Evolutionary conservation across 2,329 filamentous ascomycete species (phyloP), one percentile per base, ranked within the genome.

Genomic region (Colletotrichum australisinense): DNA sequence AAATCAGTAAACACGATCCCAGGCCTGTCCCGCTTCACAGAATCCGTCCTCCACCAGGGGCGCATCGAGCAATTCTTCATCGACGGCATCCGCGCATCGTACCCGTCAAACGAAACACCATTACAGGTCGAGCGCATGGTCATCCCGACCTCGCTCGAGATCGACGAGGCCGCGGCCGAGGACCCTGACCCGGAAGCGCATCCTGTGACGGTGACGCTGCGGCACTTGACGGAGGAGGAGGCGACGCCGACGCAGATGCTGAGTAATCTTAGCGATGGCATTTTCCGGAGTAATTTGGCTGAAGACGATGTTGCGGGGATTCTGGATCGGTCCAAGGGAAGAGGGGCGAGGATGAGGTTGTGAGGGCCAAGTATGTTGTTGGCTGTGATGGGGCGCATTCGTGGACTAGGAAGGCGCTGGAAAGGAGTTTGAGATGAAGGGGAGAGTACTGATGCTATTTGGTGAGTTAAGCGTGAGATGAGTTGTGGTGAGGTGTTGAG

Each of bases 11-110:
- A 94, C 80, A 92, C 89, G 0, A 89, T 89, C 57, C 86, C 87
- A 0, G 90, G 89, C 0, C 84, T 93, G 63, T 91, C 87, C 30
- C 87, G 88, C 7, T 93, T 93, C 76, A 89, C 90, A 63, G 88
- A 94, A 78, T 88, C 91, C 2, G 90, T 93, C 6, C 80, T 95
- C 35, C 92, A 94, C 77, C 93, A 95, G 81, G 93, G 92, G 3
- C 88, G 92, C 1, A 90, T 94, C 71, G 93, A 94, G 78, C 84
- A 87, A 1, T 92, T 92, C 79, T 91, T 93, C 76, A 83, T 92
- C 0, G 91, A 93, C 73, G 86, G 88, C 58, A 88, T 93, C 63
- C 85, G 86, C 74, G 81, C 88, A 60, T 81, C 88, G 75, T 87
- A 86, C 2, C 67, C 14, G 49, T 56, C 5, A 19, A 65, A 24